Percentiles rank a stretch among this genome's conserved stretches.
phyloP scores from a whole-genome alignment of 768 basidiomycete species.

The Gautieria morchelliformis region DNA sequence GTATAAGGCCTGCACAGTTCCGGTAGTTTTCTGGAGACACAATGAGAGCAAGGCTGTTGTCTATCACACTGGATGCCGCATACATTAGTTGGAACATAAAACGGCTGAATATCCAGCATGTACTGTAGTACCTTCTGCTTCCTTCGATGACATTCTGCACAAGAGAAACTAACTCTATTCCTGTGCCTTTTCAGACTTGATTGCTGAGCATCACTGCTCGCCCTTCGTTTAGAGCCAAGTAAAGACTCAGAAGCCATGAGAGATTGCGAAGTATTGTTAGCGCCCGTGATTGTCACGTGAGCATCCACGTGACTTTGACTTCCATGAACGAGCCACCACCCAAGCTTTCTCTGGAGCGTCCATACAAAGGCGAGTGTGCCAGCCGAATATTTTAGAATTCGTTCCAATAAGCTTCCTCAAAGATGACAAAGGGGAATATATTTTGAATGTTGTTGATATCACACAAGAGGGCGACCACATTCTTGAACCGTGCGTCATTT shows the following conservation, averaged over 20 bases:
- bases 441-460: constrained; percentile 61
- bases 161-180: constrained; percentile 77
- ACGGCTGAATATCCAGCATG: constrained; percentile 1
- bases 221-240: constrained; percentile 42
- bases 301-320: too few relatives aligned
- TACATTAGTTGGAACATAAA: constrained; percentile 9
- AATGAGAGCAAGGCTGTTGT: constrained; percentile 79
- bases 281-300: not conserved
- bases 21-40: constrained; percentile 77
- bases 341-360: constrained; percentile 63
- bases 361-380: constrained; percentile 40
- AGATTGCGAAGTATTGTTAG: not conserved
- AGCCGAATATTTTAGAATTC: not conserved
- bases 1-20: constrained; percentile 84
- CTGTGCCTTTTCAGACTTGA: constrained; percentile 50
- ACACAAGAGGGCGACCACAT: constrained; percentile 56
- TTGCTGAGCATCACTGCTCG: constrained; percentile 46
- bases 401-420: not conserved
- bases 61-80: constrained; percentile 58
- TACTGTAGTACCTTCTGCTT: constrained; percentile 63
- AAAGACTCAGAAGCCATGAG: not conserved
- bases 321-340: constrained; percentile 28
- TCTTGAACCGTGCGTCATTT: constrained; percentile 55
- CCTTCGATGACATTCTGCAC: constrained; percentile 79
- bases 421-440: constrained; percentile 56